Percentiles rank a stretch among this genome's conserved stretches.
phyloP scores from a whole-genome alignment of 2,329 filamentous ascomycete species.

The Alternaria novae-zelandiae region DNA sequence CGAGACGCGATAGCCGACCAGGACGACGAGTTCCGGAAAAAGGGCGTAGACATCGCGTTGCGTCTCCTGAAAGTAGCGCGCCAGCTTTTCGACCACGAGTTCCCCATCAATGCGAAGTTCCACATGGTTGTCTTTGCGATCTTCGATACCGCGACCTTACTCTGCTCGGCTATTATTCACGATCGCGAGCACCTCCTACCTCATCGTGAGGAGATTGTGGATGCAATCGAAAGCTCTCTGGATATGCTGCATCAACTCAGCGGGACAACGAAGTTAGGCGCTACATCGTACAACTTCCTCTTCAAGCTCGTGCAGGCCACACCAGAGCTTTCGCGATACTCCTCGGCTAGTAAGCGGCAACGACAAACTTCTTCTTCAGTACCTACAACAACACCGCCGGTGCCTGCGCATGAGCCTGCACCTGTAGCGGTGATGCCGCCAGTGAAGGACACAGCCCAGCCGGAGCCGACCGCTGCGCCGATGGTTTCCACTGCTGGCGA shows the following conservation, averaged over 20 bases:
- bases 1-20: constrained; percentile 33
- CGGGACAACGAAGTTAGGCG: constrained; percentile 36
- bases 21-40: constrained; percentile 50
- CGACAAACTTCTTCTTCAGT: constrained; percentile 10
- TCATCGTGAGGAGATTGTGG: constrained; percentile 50
- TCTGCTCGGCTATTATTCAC: constrained; percentile 61
- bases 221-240: constrained; percentile 46
- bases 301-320: constrained; percentile 38
- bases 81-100: constrained; percentile 54
- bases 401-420: neutral
- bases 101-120: constrained; percentile 57
- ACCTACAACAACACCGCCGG: neutral
- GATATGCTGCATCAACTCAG: constrained; percentile 41
- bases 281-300: constrained; percentile 40
- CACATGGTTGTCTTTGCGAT: constrained; percentile 59
- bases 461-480: neutral
- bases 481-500: neutral
- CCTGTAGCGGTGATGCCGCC: neutral
- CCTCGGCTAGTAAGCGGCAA: constrained; percentile 25
- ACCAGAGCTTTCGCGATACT: constrained; percentile 26
- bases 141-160: constrained; percentile 59
- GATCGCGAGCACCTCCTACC: constrained; percentile 53
- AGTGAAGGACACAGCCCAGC: neutral
- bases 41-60: constrained; percentile 55
- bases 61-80: constrained; percentile 52